Percentiles rank a stretch among this genome's conserved stretches.
Evolutionary conservation across 768 basidiomycete genomes (phyloP).

Genomic region (Clavulina sp.): DNA sequence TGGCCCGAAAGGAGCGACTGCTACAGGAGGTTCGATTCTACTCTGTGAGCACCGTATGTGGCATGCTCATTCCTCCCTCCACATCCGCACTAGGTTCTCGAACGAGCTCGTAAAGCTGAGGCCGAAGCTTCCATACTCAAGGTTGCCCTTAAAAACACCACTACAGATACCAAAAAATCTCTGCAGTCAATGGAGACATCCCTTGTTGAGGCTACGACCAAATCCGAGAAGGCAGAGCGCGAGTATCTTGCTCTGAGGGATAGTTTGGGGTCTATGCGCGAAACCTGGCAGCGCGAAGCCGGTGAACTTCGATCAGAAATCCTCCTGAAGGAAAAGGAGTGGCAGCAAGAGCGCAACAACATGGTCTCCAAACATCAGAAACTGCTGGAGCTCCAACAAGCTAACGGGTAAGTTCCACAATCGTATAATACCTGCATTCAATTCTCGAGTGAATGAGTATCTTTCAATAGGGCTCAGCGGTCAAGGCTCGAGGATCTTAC

Average conservation of each 20-base stretch:
- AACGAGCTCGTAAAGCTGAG: constrained; percentile 76
- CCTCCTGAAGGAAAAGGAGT: constrained; percentile 51
- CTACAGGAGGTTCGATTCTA: constrained; percentile 51
- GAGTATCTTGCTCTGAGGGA: constrained; percentile 70
- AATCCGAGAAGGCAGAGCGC: constrained; percentile 64
- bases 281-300: constrained; percentile 57
- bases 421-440: constrained; percentile 23
- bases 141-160: constrained; percentile 55
- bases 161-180: constrained; percentile 51
- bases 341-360: constrained; percentile 47
- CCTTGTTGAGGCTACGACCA: constrained; percentile 53
- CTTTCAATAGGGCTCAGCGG: constrained; percentile 7
- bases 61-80: not conserved
- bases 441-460: constrained; percentile 22
- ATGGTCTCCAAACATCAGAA: constrained; percentile 46
- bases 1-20: constrained; percentile 70
- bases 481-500: constrained; percentile 15
- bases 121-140: constrained; percentile 52
- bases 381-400: constrained; percentile 33
- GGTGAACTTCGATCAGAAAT: constrained; percentile 59
- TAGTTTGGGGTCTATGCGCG: constrained; percentile 52
- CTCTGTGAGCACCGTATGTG: not conserved
- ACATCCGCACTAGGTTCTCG: constrained; percentile 36
- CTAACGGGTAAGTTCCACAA: constrained; percentile 30
- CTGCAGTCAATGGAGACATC: constrained; percentile 66